Evolutionary conservation across 192 early-diverging fungal genomes (phyloP).

Genomic region (Coemansia guatemalensis): DNA sequence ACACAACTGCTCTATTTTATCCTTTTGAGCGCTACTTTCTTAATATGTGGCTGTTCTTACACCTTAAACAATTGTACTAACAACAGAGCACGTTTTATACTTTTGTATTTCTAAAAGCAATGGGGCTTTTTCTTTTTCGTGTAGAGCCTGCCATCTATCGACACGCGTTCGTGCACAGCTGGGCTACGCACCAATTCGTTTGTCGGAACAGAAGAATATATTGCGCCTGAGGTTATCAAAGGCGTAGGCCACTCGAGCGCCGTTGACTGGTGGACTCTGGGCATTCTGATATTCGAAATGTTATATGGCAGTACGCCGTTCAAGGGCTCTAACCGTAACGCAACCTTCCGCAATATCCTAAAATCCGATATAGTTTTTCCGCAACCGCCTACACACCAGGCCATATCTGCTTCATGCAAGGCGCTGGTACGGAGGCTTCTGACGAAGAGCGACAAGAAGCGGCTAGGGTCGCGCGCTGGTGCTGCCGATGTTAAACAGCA

Average conservation of each 20-base stretch:
- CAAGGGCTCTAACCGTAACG: conserved; percentile 86
- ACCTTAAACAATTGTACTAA: background rate
- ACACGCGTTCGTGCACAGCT: conserved; percentile 87
- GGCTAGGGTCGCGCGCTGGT: conserved; percentile 85
- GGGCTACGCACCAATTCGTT: conserved; percentile 93
- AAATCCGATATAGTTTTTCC: conserved; percentile 79
- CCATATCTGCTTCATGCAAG: conserved; percentile 61
- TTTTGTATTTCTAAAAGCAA: conserved; percentile 1
- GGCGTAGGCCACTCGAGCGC: conserved; percentile 90
- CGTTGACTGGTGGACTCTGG: conserved; percentile 99
- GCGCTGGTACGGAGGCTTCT: conserved; percentile 80
- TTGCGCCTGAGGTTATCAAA: conserved; percentile 98
- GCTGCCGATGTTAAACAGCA: conserved; percentile 94
- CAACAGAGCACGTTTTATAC: background rate
- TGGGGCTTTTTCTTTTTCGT: conserved; percentile 2
- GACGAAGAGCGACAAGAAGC: conserved; percentile 84
- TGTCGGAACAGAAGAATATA: conserved; percentile 99
- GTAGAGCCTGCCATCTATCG: conserved; percentile 67
- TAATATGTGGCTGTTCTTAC: background rate
- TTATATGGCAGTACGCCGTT: conserved; percentile 97
- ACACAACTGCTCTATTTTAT: conserved; percentile 1
- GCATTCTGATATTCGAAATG: conserved; percentile 98
- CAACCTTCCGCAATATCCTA: conserved; percentile 88
- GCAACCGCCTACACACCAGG: conserved; percentile 50
- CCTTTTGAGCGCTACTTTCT: background rate